Base-by-base conservation (phyloP, 169 alveolate species). In the Plasmodium knowlesi region DNA sequence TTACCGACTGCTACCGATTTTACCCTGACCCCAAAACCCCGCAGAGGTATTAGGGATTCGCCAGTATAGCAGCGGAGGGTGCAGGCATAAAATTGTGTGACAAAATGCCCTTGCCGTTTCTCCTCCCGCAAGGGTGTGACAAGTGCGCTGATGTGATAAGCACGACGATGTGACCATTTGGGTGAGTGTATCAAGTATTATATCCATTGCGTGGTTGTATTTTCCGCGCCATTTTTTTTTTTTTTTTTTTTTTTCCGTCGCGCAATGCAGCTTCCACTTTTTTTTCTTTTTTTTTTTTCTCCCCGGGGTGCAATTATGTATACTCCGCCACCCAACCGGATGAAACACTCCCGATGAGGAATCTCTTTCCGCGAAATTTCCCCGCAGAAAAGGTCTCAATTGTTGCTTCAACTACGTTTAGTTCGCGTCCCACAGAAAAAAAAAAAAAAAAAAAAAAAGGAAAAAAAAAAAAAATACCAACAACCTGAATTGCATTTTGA, bases 1-100 rank as follows among this genome's bases (percentile, higher is more conserved):
- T 95, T 50, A 94, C 96, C 19, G 95, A 93, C 0, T 94, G 96
- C 28, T 95, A 95, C 70, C 76, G 97, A 54, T 95, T 83, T 67
- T 46, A 79, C 53, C 94, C 94, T 12, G 94, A 90, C 53, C 94
- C 94, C 14, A 67, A 43, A 10, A 50, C 71, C 25, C 92, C 94
- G 1, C 73, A 54, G n/a, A 32, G 91, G 32, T 89, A 89, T 37
- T 89, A 50, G 61, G 22, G 53, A 10, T 8, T 25, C 3, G 16
- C 25, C 25, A 14, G 34, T 16, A 39, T 16, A 39, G 16, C 0
- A 32, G 0, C 37, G 1, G 8, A 0, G 0, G 16, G 71, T 25
- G 70, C 9, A n/a, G 6, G 9, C 9, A 82, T 0, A 5, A 16
- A 25, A 22, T 53, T 14, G 61, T 50, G 61, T 50, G 2, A n/a